Conservation (phyloP, 2,329 filamentous ascomycete genomes). For the Proliferodiscus dingleyae region DNA sequence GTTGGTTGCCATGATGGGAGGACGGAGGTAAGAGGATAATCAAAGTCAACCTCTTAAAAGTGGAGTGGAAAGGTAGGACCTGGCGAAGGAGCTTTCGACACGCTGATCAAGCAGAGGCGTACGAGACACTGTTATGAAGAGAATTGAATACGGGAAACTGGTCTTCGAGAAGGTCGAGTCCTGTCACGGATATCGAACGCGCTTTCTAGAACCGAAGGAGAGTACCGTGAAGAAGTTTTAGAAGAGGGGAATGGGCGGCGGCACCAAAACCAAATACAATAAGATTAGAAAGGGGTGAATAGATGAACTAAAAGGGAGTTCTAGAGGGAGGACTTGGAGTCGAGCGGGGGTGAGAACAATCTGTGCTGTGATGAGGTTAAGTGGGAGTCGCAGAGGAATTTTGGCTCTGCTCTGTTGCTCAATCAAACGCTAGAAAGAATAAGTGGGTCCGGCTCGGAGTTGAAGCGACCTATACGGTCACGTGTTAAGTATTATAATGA, state of each 20-base stretch:
- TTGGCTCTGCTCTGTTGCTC: slow-evolving; percentile 6
- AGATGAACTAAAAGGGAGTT: slow-evolving; percentile 22
- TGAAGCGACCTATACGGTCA: too few relatives aligned
- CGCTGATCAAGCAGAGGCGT: slow-evolving; percentile 5
- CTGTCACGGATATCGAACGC: slow-evolving; percentile 29
- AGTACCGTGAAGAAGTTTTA: slow-evolving; percentile 9
- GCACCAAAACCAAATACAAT: slow-evolving; percentile 20
- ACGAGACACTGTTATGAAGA: background rate
- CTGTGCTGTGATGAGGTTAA: slow-evolving; percentile 14
- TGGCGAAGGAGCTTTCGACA: slow-evolving; percentile 7
- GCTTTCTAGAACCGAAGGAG: slow-evolving; percentile 16
- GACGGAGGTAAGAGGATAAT: slow-evolving; percentile 18
- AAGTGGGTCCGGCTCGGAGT: too few relatives aligned
- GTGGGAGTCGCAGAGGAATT: slow-evolving; percentile 8
- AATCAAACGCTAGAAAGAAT: too few relatives aligned
- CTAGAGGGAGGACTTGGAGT: slow-evolving; percentile 16
- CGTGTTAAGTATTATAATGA: too few relatives aligned
- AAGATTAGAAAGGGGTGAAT: slow-evolving; percentile 23
- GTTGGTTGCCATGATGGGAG: slow-evolving; percentile 31
- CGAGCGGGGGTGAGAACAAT: slow-evolving; percentile 9
- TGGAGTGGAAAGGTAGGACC: slow-evolving; percentile 7
- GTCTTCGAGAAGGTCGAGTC: slow-evolving; percentile 20
- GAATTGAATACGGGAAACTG: slow-evolving; percentile 6
- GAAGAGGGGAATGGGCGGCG: slow-evolving; percentile 15
- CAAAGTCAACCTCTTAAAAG: slow-evolving; percentile 20